A percentile compares a stretch with the other conserved stretches of the same genome.
Evolutionary conservation across 805 yeast genomes (phyloP).

Genomic region (Ascoidea asiatica): DNA sequence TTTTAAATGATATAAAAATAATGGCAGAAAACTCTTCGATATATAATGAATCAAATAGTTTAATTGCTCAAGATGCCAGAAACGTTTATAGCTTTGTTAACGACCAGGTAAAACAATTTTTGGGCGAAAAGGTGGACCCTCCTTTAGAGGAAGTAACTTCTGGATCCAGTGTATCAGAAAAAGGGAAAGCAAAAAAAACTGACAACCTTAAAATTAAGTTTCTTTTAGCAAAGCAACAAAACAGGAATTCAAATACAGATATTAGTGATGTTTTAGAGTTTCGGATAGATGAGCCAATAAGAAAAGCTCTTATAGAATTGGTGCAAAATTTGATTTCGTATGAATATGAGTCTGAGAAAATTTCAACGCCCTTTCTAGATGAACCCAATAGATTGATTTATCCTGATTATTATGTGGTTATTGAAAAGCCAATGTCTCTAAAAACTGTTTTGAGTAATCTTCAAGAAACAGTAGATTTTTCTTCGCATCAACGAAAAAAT

Average conservation of each 20-base stretch:
- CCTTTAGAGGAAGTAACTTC: neutral
- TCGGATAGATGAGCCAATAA: neutral
- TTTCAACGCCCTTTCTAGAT: conserved; percentile 63
- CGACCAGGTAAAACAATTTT: conserved; percentile 27
- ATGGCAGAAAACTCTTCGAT: conserved; percentile 60
- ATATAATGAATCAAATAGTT: conserved; percentile 54
- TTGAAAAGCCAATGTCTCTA: conserved; percentile 65
- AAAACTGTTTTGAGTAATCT: conserved; percentile 35
- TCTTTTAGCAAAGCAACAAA: neutral
- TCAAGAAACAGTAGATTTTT: conserved; percentile 23
- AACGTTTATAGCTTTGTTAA: conserved; percentile 43
- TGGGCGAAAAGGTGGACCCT: neutral
- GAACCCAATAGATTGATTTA: conserved; percentile 57
- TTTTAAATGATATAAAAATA: conserved; percentile 47
- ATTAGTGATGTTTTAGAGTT: neutral
- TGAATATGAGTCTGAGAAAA: conserved; percentile 15
- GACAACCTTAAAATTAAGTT: neutral
- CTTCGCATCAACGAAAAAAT: no score
- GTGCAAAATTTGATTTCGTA: conserved; percentile 14
- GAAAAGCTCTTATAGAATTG: neutral
- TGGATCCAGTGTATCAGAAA: neutral
- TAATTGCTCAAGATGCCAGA: conserved; percentile 55
- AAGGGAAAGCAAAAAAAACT: neutral
- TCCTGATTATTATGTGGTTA: conserved; percentile 70
- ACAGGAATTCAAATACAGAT: neutral